A percentile compares a stretch with the other conserved stretches of the same genome.
Evolutionary conservation across 305 asterid species (phyloP).

Genomic region (Rubia peregrina): DNA sequence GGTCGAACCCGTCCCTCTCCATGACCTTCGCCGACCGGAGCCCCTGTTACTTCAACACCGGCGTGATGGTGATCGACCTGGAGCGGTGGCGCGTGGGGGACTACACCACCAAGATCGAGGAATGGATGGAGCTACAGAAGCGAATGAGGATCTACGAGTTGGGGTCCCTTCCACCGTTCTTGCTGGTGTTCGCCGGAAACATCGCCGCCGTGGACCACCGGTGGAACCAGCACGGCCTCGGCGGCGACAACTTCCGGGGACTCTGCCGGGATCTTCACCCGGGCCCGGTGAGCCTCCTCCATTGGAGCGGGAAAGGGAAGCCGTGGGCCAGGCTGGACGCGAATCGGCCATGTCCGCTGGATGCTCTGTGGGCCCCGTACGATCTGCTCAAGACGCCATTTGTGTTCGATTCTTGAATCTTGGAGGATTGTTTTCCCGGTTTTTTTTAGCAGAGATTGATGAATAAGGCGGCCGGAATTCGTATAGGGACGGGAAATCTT

Average conservation of each 20-base stretch:
- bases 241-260: slow-evolving; percentile 81
- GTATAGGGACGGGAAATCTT: slow-evolving; percentile 4
- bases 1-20: slow-evolving; percentile 78
- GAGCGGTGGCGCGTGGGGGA: slow-evolving; percentile 65
- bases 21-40: slow-evolving; percentile 51
- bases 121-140: slow-evolving; percentile 93
- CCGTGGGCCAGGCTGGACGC: slow-evolving; percentile 93
- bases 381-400: slow-evolving; percentile 71
- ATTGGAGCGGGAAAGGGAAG: slow-evolving; percentile 97
- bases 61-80: slow-evolving; percentile 85
- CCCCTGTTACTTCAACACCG: slow-evolving; percentile 86
- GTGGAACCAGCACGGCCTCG: slow-evolving; percentile 92
- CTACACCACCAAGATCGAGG: slow-evolving; percentile 65
- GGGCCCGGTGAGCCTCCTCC: slow-evolving; percentile 75
- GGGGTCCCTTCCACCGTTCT: slow-evolving; percentile 76
- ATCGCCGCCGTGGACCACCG: slow-evolving; percentile 74
- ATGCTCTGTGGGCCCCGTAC: slow-evolving; percentile 94
- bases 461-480: background rate
- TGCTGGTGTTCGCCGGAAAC: slow-evolving; percentile 81
- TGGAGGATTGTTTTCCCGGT: background rate
- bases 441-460: background rate
- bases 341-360: slow-evolving; percentile 72
- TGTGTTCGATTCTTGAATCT: slow-evolving; percentile 59
- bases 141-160: slow-evolving; percentile 72
- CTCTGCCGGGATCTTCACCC: slow-evolving; percentile 88